phyloP scores from a whole-genome alignment of 768 basidiomycete genomes.

The Phanerodontia chrysosporium region DNA sequence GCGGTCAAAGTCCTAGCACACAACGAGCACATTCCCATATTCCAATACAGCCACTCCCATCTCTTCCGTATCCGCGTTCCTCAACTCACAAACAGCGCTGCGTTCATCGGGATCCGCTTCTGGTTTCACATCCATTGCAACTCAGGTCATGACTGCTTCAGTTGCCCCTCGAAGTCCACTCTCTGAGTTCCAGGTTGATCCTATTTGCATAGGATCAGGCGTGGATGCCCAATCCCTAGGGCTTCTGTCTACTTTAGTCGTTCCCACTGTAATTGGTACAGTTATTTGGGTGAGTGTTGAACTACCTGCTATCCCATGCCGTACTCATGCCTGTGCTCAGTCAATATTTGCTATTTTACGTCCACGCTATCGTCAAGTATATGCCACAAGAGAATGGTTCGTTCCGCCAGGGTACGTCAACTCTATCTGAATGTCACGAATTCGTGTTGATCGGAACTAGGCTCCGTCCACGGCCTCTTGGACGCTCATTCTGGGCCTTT shows the following conservation, averaged over 20 bases:
- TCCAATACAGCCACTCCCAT: too few relatives aligned
- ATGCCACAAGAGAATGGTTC: conserved; percentile 75
- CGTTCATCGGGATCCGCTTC: too few relatives aligned
- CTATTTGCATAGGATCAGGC: conserved; percentile 62
- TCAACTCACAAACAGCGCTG: too few relatives aligned
- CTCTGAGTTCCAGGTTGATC: conserved; percentile 19
- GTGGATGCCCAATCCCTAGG: conserved; percentile 62
- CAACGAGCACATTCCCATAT: too few relatives aligned
- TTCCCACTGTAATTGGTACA: conserved; percentile 59
- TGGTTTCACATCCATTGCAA: too few relatives aligned
- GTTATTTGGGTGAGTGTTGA: conserved; percentile 57
- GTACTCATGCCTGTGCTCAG: conserved; percentile 30
- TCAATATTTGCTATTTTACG: conserved; percentile 63
- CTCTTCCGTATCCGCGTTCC: too few relatives aligned
- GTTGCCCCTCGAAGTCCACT: conserved; percentile 13
- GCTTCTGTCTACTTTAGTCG: conserved; percentile 50
- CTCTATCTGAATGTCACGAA: neutral
- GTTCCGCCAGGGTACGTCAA: conserved; percentile 60
- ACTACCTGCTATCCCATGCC: neutral
- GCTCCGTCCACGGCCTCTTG: conserved; percentile 58
- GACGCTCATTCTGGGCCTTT: conserved; percentile 59
- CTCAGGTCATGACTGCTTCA: conserved; percentile 12
- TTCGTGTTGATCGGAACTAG: conserved; percentile 30
- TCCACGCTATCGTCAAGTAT: conserved; percentile 68
- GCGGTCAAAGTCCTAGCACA: too few relatives aligned